A percentile compares a stretch with the other conserved stretches of the same genome.
These are phyloP conservation scores for Gentiana dahurica DNA, from an alignment of 257 asterid species.

Conservation along the genomic window DNA sequence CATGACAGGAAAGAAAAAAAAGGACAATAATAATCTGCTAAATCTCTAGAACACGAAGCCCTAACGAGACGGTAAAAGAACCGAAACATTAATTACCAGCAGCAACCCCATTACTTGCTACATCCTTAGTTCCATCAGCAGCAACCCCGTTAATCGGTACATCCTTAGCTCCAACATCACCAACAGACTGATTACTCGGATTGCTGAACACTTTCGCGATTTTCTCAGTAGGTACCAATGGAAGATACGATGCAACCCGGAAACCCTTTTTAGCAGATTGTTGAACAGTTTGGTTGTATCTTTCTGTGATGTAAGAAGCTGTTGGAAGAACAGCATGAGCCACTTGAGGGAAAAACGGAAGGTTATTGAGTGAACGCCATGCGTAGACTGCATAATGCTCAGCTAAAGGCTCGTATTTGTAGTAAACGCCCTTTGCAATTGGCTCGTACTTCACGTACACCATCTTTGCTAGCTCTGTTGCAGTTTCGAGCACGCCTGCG, in stretches of 20 bases:
- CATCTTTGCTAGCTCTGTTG: conserved; percentile 64
- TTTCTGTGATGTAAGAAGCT: conserved; percentile 56
- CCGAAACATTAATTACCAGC: conserved; percentile 14
- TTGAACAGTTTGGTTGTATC: conserved; percentile 64
- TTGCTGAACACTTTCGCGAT: conserved; percentile 46
- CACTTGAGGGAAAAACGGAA: conserved; percentile 63
- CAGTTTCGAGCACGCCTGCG: conserved; percentile 58
- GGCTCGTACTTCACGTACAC: conserved; percentile 70
- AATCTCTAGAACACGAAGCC: not conserved
- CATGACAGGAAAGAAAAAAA: not conserved
- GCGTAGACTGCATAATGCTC: conserved; percentile 69
- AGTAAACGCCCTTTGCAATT: conserved; percentile 60
- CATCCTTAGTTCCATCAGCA: no score
- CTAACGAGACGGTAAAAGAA: not conserved
- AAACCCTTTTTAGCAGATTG: conserved; percentile 57
- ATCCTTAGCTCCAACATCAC: conserved; percentile 4
- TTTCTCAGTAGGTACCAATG: conserved; percentile 66
- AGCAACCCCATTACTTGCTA: not conserved
- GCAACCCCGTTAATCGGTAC: not conserved
- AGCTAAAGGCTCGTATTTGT: conserved; percentile 75
- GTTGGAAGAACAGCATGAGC: conserved; percentile 68
- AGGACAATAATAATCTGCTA: not conserved
- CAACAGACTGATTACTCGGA: conserved; percentile 13
- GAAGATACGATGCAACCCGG: conserved; percentile 62
- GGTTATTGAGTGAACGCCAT: conserved; percentile 55